Percentiles rank a stretch among this genome's conserved stretches.
phyloP scores from a whole-genome alignment of 306 rosid genomes.

The Alnus glutinosa region DNA sequence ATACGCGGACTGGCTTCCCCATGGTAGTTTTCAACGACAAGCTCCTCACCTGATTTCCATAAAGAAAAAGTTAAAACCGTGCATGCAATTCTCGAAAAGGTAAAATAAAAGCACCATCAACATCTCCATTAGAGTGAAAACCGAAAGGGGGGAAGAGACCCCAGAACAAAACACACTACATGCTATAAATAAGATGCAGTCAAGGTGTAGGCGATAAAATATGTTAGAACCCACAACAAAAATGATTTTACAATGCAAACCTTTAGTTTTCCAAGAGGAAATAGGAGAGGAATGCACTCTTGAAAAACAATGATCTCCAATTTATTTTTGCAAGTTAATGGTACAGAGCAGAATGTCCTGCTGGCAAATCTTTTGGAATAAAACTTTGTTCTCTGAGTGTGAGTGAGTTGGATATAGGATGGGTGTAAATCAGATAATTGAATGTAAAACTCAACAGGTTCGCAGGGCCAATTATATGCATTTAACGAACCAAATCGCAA shows the following conservation, averaged over 20 bases:
- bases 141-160: neutral
- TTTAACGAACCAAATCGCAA: too few species aligned
- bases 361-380: neutral
- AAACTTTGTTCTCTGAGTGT: too few species aligned
- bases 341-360: too few species aligned
- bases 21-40: conserved; percentile 42
- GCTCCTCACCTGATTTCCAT: conserved; percentile 34
- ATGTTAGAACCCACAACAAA: neutral
- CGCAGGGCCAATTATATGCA: neutral
- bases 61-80: neutral
- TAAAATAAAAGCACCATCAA: neutral
- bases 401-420: neutral
- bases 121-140: neutral
- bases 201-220: neutral
- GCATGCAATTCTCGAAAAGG: neutral
- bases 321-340: too few species aligned
- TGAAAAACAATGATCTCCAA: too few species aligned
- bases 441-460: too few species aligned
- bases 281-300: too few species aligned
- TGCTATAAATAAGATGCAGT: neutral
- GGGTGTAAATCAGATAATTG: neutral
- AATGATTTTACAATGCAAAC: neutral
- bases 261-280: too few species aligned
- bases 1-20: conserved; percentile 42
- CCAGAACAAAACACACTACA: neutral